Base-by-base conservation (phyloP, 805 yeast genomes). In the Candida nonsorbophila region DNA sequence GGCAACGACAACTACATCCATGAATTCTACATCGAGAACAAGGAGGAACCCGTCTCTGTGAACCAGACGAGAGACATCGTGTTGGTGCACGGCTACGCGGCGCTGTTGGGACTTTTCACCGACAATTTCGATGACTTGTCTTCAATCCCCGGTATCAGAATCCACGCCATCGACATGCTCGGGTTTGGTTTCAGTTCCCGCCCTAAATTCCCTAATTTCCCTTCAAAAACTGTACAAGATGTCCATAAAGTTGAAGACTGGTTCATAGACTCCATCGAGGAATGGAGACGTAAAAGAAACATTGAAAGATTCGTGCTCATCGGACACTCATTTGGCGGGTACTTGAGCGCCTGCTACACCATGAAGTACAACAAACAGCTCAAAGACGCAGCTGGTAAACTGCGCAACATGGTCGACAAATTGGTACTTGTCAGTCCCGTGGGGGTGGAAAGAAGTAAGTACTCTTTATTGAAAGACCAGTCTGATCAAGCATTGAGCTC, bases 71-170 rank as follows among this genome's bases (percentile, higher is more conserved):
- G 28, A 30, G 84, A 78, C 53, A 53, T 87, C 14, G 85, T 92
- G 2, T 54, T 90, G 37, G 58, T 92, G 4, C 98, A 90, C 54
- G 98, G 98, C 0, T 87, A 86, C 49, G 96, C 95, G 2, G 95
- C 97, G 0, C 84, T 94, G 1, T 71, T 87, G 9, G 90, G 94
- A 15, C 77, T 86, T 31, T 90, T 77, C 44, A 72, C 79, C 45
- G 74, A 80, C 37, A 90, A 84, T 47, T 74, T 84, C 40, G 72
- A 70, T 25, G 43, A 32, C 16, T 51, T 71, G 17, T 55, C 66
- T 6, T 43, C 59, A 4, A 57, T 79, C 7, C 74, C 75, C 1
- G 79, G 82, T 4, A 62, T 67, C 9, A 63, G 70, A 24, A 45
- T 84, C 19, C 86, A 79, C 49, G 78, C 85, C 0, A 61, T 84